Conservation (phyloP, 202 grass and related monocot genomes). For the Carex sylvatica region DNA sequence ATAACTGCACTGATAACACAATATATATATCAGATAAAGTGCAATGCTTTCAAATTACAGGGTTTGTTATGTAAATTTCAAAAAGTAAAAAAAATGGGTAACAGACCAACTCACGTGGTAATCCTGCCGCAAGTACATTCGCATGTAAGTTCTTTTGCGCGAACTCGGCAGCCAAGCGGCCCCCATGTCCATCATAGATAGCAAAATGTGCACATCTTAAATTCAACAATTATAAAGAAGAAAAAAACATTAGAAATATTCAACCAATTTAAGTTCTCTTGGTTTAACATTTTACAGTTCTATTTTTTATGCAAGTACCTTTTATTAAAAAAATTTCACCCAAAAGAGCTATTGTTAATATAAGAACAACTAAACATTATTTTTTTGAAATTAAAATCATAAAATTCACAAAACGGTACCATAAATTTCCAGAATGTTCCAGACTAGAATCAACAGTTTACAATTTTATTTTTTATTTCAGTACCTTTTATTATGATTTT, state of each 20-base stretch:
- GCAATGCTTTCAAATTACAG: background rate
- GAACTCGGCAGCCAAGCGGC: slow-evolving; percentile 72
- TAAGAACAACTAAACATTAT: too few relatives aligned
- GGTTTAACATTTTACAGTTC: too few relatives aligned
- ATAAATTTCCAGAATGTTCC: too few relatives aligned
- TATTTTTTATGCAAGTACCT: too few relatives aligned
- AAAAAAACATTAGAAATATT: background rate
- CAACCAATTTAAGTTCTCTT: background rate
- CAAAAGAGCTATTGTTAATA: too few relatives aligned
- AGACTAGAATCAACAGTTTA: too few relatives aligned
- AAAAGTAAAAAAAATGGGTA: slow-evolving; percentile 29
- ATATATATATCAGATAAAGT: background rate
- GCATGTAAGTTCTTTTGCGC: slow-evolving; percentile 72
- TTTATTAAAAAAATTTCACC: too few relatives aligned
- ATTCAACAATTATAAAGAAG: background rate
- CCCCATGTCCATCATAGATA: slow-evolving; percentile 86
- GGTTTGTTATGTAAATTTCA: background rate
- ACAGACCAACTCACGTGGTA: slow-evolving; percentile 99
- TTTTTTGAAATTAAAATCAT: too few relatives aligned
- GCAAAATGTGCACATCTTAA: slow-evolving; percentile 79
- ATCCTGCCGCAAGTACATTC: slow-evolving; percentile 77
- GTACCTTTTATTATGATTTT: too few relatives aligned
- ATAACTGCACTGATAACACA: too few relatives aligned
- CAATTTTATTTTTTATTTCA: background rate
- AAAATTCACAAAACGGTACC: too few relatives aligned